These are phyloP conservation scores for Buddleja alternifolia DNA, from an alignment of 257 asterid species.

Conservation along the genomic window DNA sequence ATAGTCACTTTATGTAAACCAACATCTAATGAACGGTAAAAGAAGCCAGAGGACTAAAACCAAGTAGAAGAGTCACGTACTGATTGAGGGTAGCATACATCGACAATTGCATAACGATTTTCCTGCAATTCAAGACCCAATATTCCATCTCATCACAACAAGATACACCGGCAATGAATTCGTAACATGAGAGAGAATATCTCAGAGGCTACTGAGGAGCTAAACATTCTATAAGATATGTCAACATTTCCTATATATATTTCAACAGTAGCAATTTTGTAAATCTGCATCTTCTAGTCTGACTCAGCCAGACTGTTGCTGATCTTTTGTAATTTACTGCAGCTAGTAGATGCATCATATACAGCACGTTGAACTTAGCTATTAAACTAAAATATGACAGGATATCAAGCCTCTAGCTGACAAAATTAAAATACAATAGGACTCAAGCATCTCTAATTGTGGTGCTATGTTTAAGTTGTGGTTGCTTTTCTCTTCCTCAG, in stretches of 20 bases:
- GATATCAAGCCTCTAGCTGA: not conserved
- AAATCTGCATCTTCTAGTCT: conserved; percentile 15
- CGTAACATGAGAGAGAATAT: conserved; percentile 16
- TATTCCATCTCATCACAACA: conserved; percentile 21
- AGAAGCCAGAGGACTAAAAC: conserved; percentile 27
- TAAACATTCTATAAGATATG: conserved; percentile 19
- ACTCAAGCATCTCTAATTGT: not conserved
- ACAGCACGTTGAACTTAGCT: conserved; percentile 8
- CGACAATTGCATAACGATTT: conserved; percentile 84
- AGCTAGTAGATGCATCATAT: not conserved
- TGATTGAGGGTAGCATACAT: conserved; percentile 81
- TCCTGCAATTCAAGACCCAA: conserved; percentile 65
- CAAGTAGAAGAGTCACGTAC: conserved; percentile 52
- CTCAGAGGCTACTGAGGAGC: conserved; percentile 12
- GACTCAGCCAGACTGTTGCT: not conserved
- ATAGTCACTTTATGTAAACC: conserved; percentile 12
- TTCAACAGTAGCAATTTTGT: not conserved
- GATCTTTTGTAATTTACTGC: not conserved
- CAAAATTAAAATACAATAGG: conserved; percentile 1
- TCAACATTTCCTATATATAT: conserved; percentile 10
- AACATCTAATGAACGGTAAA: conserved; percentile 10
- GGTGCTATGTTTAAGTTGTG: conserved; percentile 14
- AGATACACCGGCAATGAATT: conserved; percentile 17
- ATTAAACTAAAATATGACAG: conserved; percentile 21
- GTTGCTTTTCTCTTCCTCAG: conserved; percentile 3